Percentiles rank a stretch among this genome's conserved stretches.
Conservation (phyloP, 441 rosid genomes). For the Capsella rubella region DNA sequence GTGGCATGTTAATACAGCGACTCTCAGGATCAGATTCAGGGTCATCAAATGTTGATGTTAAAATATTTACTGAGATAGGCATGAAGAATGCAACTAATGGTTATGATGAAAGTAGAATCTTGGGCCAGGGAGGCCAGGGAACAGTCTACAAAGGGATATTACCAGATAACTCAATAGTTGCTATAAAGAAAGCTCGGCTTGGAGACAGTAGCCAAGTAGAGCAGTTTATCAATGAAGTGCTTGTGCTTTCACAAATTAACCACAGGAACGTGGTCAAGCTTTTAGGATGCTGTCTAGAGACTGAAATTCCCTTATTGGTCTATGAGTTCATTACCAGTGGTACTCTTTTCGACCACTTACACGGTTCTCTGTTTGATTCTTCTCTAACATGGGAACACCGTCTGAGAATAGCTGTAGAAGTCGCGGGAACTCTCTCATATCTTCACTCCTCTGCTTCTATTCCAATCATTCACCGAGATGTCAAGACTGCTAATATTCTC, state of each 20-base stretch:
- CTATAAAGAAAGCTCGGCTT: slow-evolving; percentile 33
- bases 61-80: slow-evolving; percentile 26
- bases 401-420: slow-evolving; percentile 6
- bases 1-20: slow-evolving; percentile 25
- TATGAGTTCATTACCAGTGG: slow-evolving; percentile 38
- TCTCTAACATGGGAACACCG: slow-evolving; percentile 32
- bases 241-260: slow-evolving; percentile 26
- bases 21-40: slow-evolving; percentile 19
- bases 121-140: slow-evolving; percentile 41
- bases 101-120: slow-evolving; percentile 30
- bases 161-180: slow-evolving; percentile 8
- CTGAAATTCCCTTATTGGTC: slow-evolving; percentile 33
- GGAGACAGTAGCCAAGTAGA: slow-evolving; percentile 36
- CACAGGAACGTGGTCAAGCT: slow-evolving; percentile 35
- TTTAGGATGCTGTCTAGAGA: slow-evolving; percentile 29
- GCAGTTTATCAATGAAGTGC: slow-evolving; percentile 38
- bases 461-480: slow-evolving; percentile 39
- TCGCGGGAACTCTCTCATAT: slow-evolving; percentile 36
- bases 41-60: slow-evolving; percentile 23
- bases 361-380: slow-evolving; percentile 2
- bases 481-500: slow-evolving; percentile 42
- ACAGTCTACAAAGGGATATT: slow-evolving; percentile 38
- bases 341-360: slow-evolving; percentile 36
- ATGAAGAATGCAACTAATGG: slow-evolving; percentile 28
- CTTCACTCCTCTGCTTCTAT: slow-evolving; percentile 44